Percentiles rank a stretch among this genome's conserved stretches.
phyloP scores from a whole-genome alignment of 495 filamentous ascomycete genomes.

The Letharia columbiana region DNA sequence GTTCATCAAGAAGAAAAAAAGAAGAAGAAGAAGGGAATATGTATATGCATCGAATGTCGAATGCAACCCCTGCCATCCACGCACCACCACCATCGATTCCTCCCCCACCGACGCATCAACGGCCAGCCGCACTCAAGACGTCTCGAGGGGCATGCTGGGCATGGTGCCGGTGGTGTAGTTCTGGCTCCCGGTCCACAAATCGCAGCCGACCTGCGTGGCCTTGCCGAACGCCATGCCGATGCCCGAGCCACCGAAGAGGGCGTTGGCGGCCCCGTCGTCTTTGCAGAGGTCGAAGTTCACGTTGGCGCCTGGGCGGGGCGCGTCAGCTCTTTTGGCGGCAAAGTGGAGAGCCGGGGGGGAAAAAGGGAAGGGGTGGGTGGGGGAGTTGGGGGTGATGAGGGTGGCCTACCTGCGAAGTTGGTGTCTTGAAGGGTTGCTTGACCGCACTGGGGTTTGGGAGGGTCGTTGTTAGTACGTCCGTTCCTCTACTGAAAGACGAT shows the following conservation, averaged over 20 bases:
- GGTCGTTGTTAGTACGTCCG: not conserved
- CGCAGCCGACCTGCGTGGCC: conserved; percentile 27
- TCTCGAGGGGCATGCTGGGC: not conserved
- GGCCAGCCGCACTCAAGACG: not conserved
- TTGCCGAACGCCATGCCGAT: conserved; percentile 27
- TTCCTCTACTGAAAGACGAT: too few species aligned
- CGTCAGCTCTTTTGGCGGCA: not conserved
- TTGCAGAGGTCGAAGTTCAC: conserved; percentile 36
- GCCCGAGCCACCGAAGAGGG: conserved; percentile 31
- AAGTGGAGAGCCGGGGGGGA: not conserved
- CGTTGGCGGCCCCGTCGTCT: conserved; percentile 29
- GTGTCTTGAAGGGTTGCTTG: conserved; percentile 24
- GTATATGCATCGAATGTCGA: too few species aligned
- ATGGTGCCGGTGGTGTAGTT: conserved; percentile 6
- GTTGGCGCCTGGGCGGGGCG: conserved; percentile 21
- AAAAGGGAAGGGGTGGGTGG: not conserved
- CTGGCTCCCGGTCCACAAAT: conserved; percentile 11
- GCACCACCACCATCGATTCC: not conserved
- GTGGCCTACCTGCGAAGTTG: conserved; percentile 29
- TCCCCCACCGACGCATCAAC: too few species aligned
- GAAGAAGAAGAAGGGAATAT: not conserved
- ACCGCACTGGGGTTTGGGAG: conserved; percentile 25
- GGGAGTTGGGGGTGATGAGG: not conserved
- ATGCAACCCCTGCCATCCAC: not conserved
- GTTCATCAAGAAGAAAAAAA: not conserved